Conservation (phyloP, 768 basidiomycete genomes). For the Pleurotus sapidus region DNA sequence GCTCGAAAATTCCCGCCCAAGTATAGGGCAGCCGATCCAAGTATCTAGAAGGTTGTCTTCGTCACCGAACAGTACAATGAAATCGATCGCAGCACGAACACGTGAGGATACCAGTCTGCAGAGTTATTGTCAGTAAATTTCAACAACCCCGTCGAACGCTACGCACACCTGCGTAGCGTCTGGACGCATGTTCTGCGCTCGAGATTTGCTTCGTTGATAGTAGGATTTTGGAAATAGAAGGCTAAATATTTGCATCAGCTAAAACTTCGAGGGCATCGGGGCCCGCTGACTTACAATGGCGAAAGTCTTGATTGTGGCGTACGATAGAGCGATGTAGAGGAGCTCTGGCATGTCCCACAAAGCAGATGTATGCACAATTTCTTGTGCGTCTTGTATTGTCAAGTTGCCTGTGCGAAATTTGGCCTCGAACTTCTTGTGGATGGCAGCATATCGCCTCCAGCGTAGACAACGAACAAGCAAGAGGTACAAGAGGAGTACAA, state of each 20-base stretch:
- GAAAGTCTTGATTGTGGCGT: conserved; percentile 54
- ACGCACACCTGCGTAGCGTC: conserved; percentile 49
- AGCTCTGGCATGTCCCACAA: conserved; percentile 45
- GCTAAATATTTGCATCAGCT: conserved; percentile 23
- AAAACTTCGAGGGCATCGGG: not conserved
- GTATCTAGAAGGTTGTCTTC: conserved; percentile 13
- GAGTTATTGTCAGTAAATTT: not conserved
- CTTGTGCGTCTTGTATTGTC: conserved; percentile 44
- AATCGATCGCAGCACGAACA: conserved; percentile 15
- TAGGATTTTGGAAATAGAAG: conserved; percentile 42
- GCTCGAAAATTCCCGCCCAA: conserved; percentile 14
- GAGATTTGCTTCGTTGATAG: conserved; percentile 38
- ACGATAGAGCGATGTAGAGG: conserved; percentile 34
- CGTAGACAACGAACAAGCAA: conserved; percentile 35
- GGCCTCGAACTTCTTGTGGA: conserved; percentile 35
- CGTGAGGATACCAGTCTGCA: conserved; percentile 43
- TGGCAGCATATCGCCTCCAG: conserved; percentile 37
- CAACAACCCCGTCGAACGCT: not conserved
- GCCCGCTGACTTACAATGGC: conserved; percentile 35
- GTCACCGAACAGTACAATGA: too few relatives aligned
- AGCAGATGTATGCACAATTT: conserved; percentile 29
- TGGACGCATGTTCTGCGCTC: conserved; percentile 31
- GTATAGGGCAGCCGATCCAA: conserved; percentile 30
- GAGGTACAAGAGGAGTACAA: conserved; percentile 15
- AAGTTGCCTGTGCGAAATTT: conserved; percentile 27